These are phyloP conservation scores for Lentinus brumalis DNA, from an alignment of 768 basidiomycete genomes.

Conservation along the genomic window DNA sequence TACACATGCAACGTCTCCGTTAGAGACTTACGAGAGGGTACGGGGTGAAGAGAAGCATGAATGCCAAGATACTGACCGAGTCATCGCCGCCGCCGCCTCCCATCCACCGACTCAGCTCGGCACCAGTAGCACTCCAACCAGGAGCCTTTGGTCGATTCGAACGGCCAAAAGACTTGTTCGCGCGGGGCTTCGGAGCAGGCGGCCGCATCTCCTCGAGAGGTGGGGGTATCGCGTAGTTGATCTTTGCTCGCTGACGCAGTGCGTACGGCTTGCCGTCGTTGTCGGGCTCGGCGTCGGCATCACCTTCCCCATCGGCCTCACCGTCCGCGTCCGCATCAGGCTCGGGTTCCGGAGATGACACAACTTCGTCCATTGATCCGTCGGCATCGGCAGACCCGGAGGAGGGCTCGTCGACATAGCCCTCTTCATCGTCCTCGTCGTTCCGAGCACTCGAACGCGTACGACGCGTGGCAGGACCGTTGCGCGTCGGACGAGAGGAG, in stretches of 20 bases:
- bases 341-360: conserved; percentile 40
- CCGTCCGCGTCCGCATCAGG: conserved; percentile 42
- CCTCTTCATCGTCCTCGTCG: conserved; percentile 50
- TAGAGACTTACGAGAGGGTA: background rate
- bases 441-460: conserved; percentile 27
- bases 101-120: conserved; percentile 79
- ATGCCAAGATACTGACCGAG: conserved; percentile 43
- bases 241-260: conserved; percentile 61
- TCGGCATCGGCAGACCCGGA: conserved; percentile 54
- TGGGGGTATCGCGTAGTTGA: conserved; percentile 84
- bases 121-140: conserved; percentile 80
- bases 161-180: conserved; percentile 20
- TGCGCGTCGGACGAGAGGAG: conserved; percentile 22
- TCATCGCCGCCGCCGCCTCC: conserved; percentile 66
- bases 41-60: background rate
- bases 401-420: conserved; percentile 52
- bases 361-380: conserved; percentile 60
- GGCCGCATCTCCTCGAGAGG: conserved; percentile 70
- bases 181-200: conserved; percentile 43
- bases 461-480: conserved; percentile 19
- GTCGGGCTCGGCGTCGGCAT: conserved; percentile 45
- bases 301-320: conserved; percentile 45
- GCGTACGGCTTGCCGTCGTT: conserved; percentile 63
- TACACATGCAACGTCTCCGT: background rate
- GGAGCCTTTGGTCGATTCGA: conserved; percentile 46